Conservation (phyloP, 257 asterid genomes). For the Capsicum baccatum region DNA sequence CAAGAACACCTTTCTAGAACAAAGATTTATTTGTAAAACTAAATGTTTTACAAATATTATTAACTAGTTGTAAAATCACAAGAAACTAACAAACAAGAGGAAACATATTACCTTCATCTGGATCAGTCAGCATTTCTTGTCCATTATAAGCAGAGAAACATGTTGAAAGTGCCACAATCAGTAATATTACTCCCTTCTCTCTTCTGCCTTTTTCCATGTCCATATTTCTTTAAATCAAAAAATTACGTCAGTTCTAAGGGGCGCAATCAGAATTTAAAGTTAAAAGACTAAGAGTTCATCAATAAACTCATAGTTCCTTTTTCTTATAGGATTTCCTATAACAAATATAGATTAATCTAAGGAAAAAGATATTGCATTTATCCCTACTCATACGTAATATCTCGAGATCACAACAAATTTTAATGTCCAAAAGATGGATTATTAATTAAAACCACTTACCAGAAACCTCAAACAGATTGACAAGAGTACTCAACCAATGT, state of each 20-base stretch:
- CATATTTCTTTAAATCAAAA: not conserved
- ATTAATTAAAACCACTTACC: not conserved
- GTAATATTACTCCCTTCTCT: not conserved
- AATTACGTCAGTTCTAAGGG: not conserved
- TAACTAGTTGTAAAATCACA: too few species aligned
- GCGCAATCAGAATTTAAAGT: not conserved
- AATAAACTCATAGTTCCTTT: not conserved
- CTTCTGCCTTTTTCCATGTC: not conserved
- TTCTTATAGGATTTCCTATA: not conserved
- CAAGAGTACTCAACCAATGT: not conserved
- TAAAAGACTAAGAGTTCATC: not conserved
- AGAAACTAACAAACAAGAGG: not conserved
- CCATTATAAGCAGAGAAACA: not conserved
- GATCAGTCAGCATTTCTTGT: slow-evolving; percentile 18
- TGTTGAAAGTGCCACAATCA: not conserved
- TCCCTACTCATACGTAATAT: not conserved
- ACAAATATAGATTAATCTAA: too few species aligned
- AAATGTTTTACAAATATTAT: too few species aligned
- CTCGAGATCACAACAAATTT: too few species aligned
- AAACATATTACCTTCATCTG: not conserved
- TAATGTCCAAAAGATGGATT: not conserved
- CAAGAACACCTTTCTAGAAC: too few species aligned
- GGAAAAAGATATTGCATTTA: too few species aligned
- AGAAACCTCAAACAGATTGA: not conserved
- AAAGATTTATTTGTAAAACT: too few species aligned